Evolutionary conservation across 129 eudicot species (phyloP).

Genomic region (Saposhnikovia divaricata): DNA sequence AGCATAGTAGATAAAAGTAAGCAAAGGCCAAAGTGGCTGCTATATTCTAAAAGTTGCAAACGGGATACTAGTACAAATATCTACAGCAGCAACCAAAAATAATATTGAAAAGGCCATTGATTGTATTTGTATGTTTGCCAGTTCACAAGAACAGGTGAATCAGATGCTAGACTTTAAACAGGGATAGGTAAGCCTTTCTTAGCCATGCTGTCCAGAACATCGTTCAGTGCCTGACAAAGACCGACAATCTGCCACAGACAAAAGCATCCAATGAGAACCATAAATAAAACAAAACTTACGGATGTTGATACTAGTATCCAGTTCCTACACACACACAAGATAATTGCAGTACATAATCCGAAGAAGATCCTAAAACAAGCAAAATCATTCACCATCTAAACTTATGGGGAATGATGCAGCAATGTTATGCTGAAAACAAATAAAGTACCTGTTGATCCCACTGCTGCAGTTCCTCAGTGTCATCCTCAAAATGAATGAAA

Average conservation of each 20-base stretch:
- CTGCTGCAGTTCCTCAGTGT: slow-evolving; percentile 88
- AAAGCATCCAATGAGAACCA: not conserved
- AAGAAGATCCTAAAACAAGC: not conserved
- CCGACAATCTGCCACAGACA: slow-evolving; percentile 71
- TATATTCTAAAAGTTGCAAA: not conserved
- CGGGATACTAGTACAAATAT: not conserved
- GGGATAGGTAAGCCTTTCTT: slow-evolving; percentile 86
- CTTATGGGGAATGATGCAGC: not conserved
- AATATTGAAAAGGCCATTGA: not conserved
- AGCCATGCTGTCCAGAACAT: slow-evolving; percentile 91
- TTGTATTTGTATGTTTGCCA: not conserved
- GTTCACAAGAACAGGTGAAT: slow-evolving; percentile 3
- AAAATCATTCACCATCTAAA: not conserved
- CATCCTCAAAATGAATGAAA: slow-evolving; percentile 97
- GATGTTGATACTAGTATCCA: too few species aligned
- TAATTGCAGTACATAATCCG: not conserved
- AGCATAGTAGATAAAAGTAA: not conserved
- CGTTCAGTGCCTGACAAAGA: slow-evolving; percentile 91
- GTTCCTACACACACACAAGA: too few species aligned
- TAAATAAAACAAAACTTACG: too few species aligned
- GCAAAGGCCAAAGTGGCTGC: not conserved
- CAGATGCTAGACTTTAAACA: slow-evolving; percentile 28
- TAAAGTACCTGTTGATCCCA: slow-evolving; percentile 94
- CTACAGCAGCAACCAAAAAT: not conserved
- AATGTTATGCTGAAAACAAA: not conserved